phyloP scores from a whole-genome alignment of 768 basidiomycete genomes.

The Trametes cubensis region DNA sequence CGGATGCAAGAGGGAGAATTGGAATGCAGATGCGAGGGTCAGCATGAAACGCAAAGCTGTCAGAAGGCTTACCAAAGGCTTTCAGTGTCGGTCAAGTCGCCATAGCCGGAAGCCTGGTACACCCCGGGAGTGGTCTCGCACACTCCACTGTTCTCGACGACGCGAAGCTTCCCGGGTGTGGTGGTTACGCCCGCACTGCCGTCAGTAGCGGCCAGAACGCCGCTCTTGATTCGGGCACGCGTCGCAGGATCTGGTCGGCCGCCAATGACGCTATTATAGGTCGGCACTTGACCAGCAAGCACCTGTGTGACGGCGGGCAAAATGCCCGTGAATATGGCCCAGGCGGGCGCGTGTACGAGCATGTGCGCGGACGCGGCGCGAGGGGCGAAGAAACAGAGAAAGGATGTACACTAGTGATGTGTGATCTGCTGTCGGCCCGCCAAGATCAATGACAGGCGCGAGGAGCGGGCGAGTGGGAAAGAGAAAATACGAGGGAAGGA shows the following conservation, averaged over 20 bases:
- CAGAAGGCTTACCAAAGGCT: constrained; percentile 53
- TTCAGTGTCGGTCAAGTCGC: constrained; percentile 54
- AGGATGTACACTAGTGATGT: neutral
- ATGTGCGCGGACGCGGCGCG: constrained; percentile 16
- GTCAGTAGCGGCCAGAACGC: constrained; percentile 18
- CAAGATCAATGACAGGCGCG: too few species aligned
- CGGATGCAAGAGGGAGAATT: neutral
- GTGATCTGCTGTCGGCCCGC: too few species aligned
- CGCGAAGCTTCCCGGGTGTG: constrained; percentile 53
- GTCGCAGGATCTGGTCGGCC: constrained; percentile 39
- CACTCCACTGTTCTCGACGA: constrained; percentile 62
- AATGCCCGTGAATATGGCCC: constrained; percentile 19
- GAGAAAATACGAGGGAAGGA: neutral
- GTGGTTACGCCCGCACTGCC: constrained; percentile 12
- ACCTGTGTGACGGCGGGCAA: constrained; percentile 23
- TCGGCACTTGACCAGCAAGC: constrained; percentile 48
- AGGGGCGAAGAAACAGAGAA: neutral
- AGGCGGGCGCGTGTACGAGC: constrained; percentile 15
- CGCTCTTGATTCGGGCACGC: constrained; percentile 5
- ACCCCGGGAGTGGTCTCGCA: constrained; percentile 69
- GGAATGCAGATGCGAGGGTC: constrained; percentile 2
- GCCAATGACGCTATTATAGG: constrained; percentile 52
- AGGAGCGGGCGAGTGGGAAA: neutral
- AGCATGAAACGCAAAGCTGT: neutral
- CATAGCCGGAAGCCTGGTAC: constrained; percentile 65